Evolutionary conservation across 345 rosid genomes (phyloP).

Genomic region (Triadica sebifera): DNA sequence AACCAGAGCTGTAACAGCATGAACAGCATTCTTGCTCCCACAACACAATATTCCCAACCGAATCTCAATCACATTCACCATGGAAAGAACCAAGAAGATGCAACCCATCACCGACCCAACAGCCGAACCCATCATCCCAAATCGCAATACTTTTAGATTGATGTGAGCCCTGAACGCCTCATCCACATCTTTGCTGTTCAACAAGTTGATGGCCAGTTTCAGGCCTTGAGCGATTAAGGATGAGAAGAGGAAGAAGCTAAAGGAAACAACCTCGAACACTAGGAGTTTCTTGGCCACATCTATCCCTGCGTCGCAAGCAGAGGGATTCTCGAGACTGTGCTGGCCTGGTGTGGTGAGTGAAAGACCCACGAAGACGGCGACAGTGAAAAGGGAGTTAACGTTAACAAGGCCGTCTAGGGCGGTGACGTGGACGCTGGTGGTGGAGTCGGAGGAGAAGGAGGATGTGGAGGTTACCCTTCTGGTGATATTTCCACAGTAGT

Average conservation of each 20-base stretch:
- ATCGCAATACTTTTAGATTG: slow-evolving; percentile 60
- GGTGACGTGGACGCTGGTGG: slow-evolving; percentile 90
- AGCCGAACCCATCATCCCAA: slow-evolving; percentile 90
- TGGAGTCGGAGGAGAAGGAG: slow-evolving; percentile 30
- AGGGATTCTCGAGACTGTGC: slow-evolving; percentile 70
- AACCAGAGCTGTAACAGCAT: slow-evolving; percentile 55
- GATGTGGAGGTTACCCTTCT: slow-evolving; percentile 32
- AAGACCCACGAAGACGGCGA: slow-evolving; percentile 94
- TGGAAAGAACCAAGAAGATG: slow-evolving; percentile 73
- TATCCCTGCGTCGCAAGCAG: slow-evolving; percentile 59
- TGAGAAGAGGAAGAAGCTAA: slow-evolving; percentile 92
- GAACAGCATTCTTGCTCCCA: slow-evolving; percentile 65
- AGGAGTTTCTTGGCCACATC: slow-evolving; percentile 68
- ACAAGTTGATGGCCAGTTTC: slow-evolving; percentile 48
- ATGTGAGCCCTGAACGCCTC: slow-evolving; percentile 81
- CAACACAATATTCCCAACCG: slow-evolving; percentile 80
- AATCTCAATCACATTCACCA: slow-evolving; percentile 80
- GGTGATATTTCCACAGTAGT: slow-evolving; percentile 17
- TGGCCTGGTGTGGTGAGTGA: slow-evolving; percentile 72
- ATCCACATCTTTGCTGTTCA: slow-evolving; percentile 81
- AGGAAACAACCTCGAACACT: slow-evolving; percentile 88
- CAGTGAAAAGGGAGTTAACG: slow-evolving; percentile 93
- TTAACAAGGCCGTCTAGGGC: slow-evolving; percentile 95
- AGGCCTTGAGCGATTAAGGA: slow-evolving; percentile 82
- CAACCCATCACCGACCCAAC: slow-evolving; percentile 91